Evolutionary conservation across 164 flowering plant species (phyloP).

Genomic region (Aristolochia contorta): DNA sequence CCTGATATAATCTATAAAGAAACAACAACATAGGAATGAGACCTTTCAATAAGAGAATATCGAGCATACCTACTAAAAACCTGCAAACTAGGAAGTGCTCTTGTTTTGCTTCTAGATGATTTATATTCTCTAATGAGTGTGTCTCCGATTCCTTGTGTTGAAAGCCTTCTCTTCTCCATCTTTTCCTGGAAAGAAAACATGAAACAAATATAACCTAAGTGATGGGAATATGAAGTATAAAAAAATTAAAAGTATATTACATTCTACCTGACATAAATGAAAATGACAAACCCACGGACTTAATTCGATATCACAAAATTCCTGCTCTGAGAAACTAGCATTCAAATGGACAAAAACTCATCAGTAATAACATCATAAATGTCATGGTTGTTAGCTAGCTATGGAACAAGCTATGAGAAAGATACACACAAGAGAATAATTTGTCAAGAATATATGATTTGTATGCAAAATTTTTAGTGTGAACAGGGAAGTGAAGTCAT

Average conservation of each 20-base stretch:
- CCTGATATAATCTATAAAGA: no score
- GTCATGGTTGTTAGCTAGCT: no score
- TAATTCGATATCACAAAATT: slow-evolving; percentile 3
- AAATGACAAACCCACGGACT: slow-evolving; percentile 89
- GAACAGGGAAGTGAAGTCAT: no score
- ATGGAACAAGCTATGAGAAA: no score
- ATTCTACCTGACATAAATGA: slow-evolving; percentile 57
- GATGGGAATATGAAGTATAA: not conserved
- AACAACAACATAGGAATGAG: no score
- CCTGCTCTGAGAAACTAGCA: slow-evolving; percentile 26
- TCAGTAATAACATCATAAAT: no score
- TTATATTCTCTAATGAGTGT: slow-evolving; percentile 35
- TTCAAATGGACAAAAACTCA: no score
- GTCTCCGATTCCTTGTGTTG: slow-evolving; percentile 33
- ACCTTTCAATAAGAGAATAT: no score
- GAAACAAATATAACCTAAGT: not conserved
- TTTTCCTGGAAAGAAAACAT: slow-evolving; percentile 36
- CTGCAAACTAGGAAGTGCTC: slow-evolving; percentile 31
- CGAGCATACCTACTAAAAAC: slow-evolving; percentile 44
- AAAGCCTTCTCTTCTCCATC: slow-evolving; percentile 36
- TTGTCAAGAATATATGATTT: no score
- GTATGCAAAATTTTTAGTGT: no score
- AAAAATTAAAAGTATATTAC: not conserved
- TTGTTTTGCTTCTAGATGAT: slow-evolving; percentile 11
- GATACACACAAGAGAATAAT: no score